Conservation (phyloP, 495 filamentous ascomycete genomes). For the Podospora tetraspora region DNA sequence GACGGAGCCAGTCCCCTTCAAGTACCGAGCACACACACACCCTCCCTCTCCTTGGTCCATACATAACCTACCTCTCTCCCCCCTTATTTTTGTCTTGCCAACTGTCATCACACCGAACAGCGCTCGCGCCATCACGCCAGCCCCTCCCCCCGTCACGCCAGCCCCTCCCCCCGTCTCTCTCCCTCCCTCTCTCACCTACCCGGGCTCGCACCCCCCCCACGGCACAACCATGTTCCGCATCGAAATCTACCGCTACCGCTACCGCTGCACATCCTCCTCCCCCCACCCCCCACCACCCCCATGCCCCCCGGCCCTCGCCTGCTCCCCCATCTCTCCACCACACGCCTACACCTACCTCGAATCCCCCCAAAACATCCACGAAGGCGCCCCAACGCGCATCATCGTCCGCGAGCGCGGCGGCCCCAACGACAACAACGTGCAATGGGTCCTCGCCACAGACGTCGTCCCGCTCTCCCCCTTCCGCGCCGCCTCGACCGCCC, state of each 20-base stretch:
- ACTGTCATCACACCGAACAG: background rate
- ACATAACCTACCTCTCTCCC: background rate
- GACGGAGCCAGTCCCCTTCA: background rate
- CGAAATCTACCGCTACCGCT: constrained; percentile 14
- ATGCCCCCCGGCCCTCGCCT: background rate
- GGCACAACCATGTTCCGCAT: constrained; percentile 4
- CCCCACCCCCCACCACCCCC: background rate
- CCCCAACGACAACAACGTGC: constrained; percentile 24
- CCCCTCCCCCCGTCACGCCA: background rate
- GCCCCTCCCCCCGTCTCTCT: background rate
- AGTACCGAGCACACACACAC: background rate
- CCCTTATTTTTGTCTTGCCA: background rate
- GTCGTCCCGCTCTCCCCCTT: constrained; percentile 12
- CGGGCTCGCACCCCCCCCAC: background rate
- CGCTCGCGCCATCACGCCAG: too few relatives aligned
- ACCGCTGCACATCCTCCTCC: background rate
- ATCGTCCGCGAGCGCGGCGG: constrained; percentile 24
- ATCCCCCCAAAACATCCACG: constrained; percentile 13
- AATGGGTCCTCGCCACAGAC: constrained; percentile 18
- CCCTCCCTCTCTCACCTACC: background rate
- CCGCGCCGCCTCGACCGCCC: constrained; percentile 1
- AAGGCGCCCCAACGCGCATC: constrained; percentile 10
- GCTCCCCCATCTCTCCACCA: background rate
- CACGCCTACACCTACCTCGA: constrained; percentile 14
- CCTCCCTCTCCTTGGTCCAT: background rate